Percentiles rank a stretch among this genome's conserved stretches.
Conservation (phyloP, 2,329 filamentous ascomycete genomes). For the Penicillium carneum region DNA sequence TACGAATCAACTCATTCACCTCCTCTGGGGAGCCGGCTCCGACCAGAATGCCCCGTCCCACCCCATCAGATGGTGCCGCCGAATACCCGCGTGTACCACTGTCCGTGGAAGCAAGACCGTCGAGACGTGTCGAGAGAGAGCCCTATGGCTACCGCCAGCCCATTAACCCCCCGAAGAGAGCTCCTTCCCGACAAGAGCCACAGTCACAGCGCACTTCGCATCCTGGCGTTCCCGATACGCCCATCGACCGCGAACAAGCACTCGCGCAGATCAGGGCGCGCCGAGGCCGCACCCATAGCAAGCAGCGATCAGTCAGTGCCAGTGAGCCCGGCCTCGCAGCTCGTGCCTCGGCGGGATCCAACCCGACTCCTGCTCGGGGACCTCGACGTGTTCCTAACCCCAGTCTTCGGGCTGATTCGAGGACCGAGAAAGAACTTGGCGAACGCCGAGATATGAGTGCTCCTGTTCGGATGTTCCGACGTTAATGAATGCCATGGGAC, state of each 20-base stretch:
- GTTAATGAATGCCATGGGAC: constrained; percentile 22
- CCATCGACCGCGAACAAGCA: constrained; percentile 57
- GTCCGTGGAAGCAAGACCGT: constrained; percentile 22
- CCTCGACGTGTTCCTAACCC: constrained; percentile 48
- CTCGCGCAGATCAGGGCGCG: constrained; percentile 59
- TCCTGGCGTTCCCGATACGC: constrained; percentile 49
- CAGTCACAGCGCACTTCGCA: constrained; percentile 32
- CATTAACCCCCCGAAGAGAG: constrained; percentile 39
- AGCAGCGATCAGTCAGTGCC: constrained; percentile 52
- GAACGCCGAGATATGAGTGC: constrained; percentile 50
- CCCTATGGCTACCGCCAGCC: constrained; percentile 21
- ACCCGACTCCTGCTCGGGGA: constrained; percentile 36
- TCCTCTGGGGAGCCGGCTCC: constrained; percentile 25
- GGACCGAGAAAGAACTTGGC: constrained; percentile 38
- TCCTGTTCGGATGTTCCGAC: constrained; percentile 45
- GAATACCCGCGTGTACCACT: constrained; percentile 2
- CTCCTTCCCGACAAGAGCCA: constrained; percentile 44
- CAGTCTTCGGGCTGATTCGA: constrained; percentile 42
- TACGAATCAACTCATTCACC: constrained; percentile 24
- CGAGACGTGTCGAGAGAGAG: constrained; percentile 24
- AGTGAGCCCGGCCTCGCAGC: constrained; percentile 45
- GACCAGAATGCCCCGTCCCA: constrained; percentile 9
- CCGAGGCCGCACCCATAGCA: constrained; percentile 54
- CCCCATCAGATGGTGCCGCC: constrained; percentile 4
- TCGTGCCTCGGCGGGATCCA: constrained; percentile 36